Base-by-base conservation (phyloP, 495 filamentous ascomycete genomes). In the Tetracladium marchalianum region DNA sequence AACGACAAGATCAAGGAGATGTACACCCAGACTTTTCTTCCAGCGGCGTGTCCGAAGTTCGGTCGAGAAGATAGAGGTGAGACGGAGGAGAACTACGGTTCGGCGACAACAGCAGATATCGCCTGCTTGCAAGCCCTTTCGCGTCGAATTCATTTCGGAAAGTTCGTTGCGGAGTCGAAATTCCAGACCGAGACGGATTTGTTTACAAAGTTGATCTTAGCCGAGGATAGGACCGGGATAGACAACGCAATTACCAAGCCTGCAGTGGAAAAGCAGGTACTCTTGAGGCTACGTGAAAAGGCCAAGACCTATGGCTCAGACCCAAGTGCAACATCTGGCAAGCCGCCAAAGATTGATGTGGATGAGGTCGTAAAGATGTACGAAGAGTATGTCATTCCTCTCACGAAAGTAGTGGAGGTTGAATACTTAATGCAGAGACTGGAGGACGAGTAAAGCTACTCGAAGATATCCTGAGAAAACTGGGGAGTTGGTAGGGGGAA, bases 131-230 rank as follows among this genome's bases (percentile, higher is more conserved):
- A 99, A 69, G 86, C 93, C 12, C 70, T 99, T 10, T 95, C 88
- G 36, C 74, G 90, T 13, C 74, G 93, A 39, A 87, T 99, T 51
- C 93, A 99, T 64, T 99, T 96, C 65, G 93, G 93, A 46, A 99
- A 95, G 70, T 96, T 96, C 58, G 93, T 99, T 4, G 93, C 93
- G 10, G 93, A 99, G 71, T 82, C 85, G n/a, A 99, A 99, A 71
- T 99, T 96, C 63, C 77, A 73, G 55, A 78, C 84, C 47, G 87
- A 95, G 54, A 76, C 80, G 24, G 86, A 90, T 55, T 68, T 60
- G 45, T 97, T 88, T 63, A 86, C 87, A 1, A 62, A 67, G 43
- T 61, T 96, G 66, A 96, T 99, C 62, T 77, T 77, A 54, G 80
- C 73, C 11, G 79, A 70, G 43, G 90, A 99, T 66, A 70, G 87